Percentiles rank a stretch among this genome's conserved stretches.
Evolutionary conservation across 768 basidiomycete species (phyloP).

Genomic region (Hemileccinum impolitum): DNA sequence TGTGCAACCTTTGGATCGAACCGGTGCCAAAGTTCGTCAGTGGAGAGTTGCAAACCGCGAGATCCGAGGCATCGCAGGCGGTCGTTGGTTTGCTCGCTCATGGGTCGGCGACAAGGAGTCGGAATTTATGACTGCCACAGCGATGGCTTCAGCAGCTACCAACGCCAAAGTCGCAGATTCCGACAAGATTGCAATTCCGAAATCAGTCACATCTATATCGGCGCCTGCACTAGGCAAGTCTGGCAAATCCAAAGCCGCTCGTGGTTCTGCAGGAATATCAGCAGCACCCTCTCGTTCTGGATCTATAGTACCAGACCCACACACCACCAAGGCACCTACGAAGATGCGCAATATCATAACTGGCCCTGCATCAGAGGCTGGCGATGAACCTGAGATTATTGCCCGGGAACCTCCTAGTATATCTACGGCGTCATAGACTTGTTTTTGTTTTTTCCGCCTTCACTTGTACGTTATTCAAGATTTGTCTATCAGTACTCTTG

Average conservation of each 20-base stretch:
- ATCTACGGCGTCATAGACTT: slow-evolving; percentile 18
- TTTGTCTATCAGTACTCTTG: slow-evolving; percentile 13
- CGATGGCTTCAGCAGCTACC: slow-evolving; percentile 23
- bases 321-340: slow-evolving; percentile 49
- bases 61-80: slow-evolving; percentile 78
- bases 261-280: slow-evolving; percentile 39
- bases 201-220: slow-evolving; percentile 45
- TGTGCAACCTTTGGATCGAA: slow-evolving; percentile 61
- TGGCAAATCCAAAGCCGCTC: slow-evolving; percentile 39
- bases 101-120: slow-evolving; percentile 88
- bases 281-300: slow-evolving; percentile 58
- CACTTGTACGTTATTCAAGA: slow-evolving; percentile 11
- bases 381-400: slow-evolving; percentile 43
- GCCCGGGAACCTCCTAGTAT: slow-evolving; percentile 16
- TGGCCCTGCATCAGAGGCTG: slow-evolving; percentile 49
- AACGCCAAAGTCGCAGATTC: slow-evolving; percentile 28
- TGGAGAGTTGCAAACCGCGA: slow-evolving; percentile 77
- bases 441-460: slow-evolving; percentile 7
- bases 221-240: slow-evolving; percentile 41
- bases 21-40: slow-evolving; percentile 55
- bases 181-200: slow-evolving; percentile 31
- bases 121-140: slow-evolving; percentile 45
- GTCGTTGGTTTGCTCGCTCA: slow-evolving; percentile 74
- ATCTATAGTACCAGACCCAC: slow-evolving; percentile 48
- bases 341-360: slow-evolving; percentile 65